A percentile compares a stretch with the other conserved stretches of the same genome.
Evolutionary conservation across 1,284 basidiomycete species (phyloP).

Genomic region (Ceratobasidium sp.): DNA sequence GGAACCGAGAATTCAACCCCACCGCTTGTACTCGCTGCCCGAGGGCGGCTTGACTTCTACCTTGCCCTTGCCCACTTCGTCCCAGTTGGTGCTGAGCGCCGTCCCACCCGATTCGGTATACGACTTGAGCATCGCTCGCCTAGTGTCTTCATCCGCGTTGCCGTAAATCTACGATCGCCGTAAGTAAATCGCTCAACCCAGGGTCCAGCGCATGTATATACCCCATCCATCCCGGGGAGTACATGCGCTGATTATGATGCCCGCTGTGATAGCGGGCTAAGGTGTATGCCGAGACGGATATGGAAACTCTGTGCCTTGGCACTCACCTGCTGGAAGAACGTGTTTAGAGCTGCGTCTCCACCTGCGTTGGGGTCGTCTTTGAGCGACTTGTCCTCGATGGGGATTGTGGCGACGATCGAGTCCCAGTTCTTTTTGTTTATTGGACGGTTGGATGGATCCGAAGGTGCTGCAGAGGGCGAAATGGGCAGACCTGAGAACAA

Average conservation of each 20-base stretch:
- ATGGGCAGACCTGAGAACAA: background rate
- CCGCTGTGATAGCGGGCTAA: background rate
- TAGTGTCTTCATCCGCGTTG: constrained; percentile 87
- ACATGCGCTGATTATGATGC: background rate
- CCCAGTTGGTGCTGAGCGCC: constrained; percentile 92
- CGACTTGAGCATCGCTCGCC: constrained; percentile 94
- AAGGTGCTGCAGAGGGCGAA: constrained; percentile 13
- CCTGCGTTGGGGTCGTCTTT: constrained; percentile 83
- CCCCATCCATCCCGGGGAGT: too few relatives aligned
- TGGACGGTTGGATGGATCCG: constrained; percentile 6
- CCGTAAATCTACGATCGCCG: constrained; percentile 61
- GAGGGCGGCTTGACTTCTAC: constrained; percentile 80
- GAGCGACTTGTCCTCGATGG: constrained; percentile 62
- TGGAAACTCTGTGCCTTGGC: background rate
- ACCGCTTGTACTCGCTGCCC: constrained; percentile 82
- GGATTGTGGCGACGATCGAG: constrained; percentile 66
- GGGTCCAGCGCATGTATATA: too few relatives aligned
- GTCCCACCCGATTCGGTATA: constrained; percentile 92
- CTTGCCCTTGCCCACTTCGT: constrained; percentile 72
- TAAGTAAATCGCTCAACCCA: too few relatives aligned
- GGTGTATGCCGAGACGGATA: too few relatives aligned
- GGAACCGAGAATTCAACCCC: constrained; percentile 51
- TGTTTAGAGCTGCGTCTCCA: constrained; percentile 76
- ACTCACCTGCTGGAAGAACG: constrained; percentile 71
- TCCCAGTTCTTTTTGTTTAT: constrained; percentile 80